A percentile compares a stretch with the other conserved stretches of the same genome.
These are phyloP conservation scores for Spathaspora boniae DNA, from an alignment of 805 yeast genomes.

Conservation along the genomic window DNA sequence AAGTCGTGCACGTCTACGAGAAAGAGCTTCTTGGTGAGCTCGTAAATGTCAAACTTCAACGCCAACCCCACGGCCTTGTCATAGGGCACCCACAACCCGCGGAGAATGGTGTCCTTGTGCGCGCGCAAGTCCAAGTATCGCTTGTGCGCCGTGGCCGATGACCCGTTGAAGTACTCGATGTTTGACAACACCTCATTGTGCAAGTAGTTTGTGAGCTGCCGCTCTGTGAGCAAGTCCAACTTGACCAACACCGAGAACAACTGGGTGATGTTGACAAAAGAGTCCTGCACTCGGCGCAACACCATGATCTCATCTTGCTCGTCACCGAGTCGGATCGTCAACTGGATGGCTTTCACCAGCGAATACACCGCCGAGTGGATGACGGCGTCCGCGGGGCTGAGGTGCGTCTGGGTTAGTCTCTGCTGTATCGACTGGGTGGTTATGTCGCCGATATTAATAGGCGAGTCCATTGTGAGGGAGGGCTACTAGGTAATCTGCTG, in stretches of 20 bases:
- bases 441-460: conserved; percentile 37
- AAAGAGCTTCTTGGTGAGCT: conserved; percentile 32
- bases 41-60: conserved; percentile 37
- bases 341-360: conserved; percentile 36
- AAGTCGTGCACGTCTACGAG: conserved; percentile 44
- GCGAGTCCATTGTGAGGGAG: conserved; percentile 35
- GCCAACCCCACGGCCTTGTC: conserved; percentile 41
- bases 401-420: conserved; percentile 34
- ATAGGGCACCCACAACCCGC: conserved; percentile 43
- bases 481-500: background rate
- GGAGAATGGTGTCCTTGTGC: conserved; percentile 24
- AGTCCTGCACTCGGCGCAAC: conserved; percentile 41
- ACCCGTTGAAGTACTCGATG: conserved; percentile 24
- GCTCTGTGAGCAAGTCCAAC: conserved; percentile 22
- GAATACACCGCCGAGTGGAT: conserved; percentile 29
- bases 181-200: conserved; percentile 31
- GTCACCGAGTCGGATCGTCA: conserved; percentile 15
- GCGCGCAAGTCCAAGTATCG: conserved; percentile 27
- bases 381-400: conserved; percentile 17
- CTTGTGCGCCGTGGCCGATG: conserved; percentile 12
- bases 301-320: conserved; percentile 15
- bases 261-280: conserved; percentile 37
- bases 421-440: conserved; percentile 38
- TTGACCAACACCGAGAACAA: conserved; percentile 31
- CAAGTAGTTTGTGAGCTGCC: conserved; percentile 28